phyloP scores from a whole-genome alignment of 345 rosid species.

The Salix caprea region DNA sequence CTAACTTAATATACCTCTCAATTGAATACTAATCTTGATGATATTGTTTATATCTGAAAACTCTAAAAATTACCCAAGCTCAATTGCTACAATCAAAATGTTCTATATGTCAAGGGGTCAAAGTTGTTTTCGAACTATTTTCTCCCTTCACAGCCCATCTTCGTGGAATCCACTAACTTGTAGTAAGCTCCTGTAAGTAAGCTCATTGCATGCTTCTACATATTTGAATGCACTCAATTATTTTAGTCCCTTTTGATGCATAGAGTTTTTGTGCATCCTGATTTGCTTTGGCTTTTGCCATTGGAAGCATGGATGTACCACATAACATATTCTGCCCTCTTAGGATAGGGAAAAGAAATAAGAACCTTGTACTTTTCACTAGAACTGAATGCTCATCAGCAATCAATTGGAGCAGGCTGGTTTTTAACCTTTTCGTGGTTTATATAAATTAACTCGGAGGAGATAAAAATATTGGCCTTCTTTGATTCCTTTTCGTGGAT shows the following conservation, averaged over 20 bases:
- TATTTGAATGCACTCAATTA: not conserved
- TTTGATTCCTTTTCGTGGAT: constrained; percentile 4
- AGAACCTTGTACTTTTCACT: too few species aligned
- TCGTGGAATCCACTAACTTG: not conserved
- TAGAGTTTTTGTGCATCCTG: too few species aligned
- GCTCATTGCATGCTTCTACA: not conserved
- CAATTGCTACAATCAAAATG: not conserved
- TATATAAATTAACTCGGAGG: not conserved
- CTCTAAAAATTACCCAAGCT: not conserved
- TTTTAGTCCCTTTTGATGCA: not conserved
- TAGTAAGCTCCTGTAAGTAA: not conserved
- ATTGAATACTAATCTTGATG: not conserved
- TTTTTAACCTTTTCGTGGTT: too few species aligned
- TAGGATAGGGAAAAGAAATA: too few species aligned
- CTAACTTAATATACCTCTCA: not conserved
- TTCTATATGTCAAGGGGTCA: too few species aligned
- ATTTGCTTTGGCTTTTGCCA: not conserved
- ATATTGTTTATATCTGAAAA: not conserved
- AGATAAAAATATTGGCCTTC: not conserved
- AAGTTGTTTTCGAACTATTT: not conserved
- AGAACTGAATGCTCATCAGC: too few species aligned
- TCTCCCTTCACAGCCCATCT: not conserved
- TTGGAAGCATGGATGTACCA: not conserved
- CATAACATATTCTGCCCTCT: too few species aligned
- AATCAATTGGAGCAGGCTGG: not conserved